Evolutionary conservation across 2,329 filamentous ascomycete species (phyloP).

Genomic region (Fusarium miscanthi): DNA sequence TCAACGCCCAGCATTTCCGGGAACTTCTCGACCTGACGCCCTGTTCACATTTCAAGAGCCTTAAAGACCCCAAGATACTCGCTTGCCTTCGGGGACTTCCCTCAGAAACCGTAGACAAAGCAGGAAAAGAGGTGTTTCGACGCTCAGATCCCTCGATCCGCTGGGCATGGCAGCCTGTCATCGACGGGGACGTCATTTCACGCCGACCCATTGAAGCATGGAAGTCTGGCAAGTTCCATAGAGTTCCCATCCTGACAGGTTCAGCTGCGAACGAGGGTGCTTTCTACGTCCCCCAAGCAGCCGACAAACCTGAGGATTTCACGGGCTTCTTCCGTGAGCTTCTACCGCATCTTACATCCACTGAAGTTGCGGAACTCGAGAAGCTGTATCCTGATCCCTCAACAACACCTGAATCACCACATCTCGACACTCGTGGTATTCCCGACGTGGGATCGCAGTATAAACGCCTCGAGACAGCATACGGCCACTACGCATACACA

Average conservation of each 20-base stretch:
- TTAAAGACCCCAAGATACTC: slow-evolving; percentile 44
- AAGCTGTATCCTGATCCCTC: slow-evolving; percentile 36
- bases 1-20: slow-evolving; percentile 46
- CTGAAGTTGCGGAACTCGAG: slow-evolving; percentile 31
- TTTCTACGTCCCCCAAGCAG: slow-evolving; percentile 41
- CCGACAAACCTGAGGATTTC: slow-evolving; percentile 41
- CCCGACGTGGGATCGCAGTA: slow-evolving; percentile 34
- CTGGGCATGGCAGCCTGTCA: slow-evolving; percentile 50
- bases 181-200: slow-evolving; percentile 47
- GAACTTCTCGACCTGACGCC: slow-evolving; percentile 47
- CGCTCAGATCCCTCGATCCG: slow-evolving; percentile 46
- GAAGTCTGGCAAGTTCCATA: slow-evolving; percentile 48
- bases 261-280: slow-evolving; percentile 48
- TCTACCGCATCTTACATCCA: slow-evolving; percentile 38
- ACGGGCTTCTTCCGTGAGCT: slow-evolving; percentile 44
- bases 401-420: slow-evolving; percentile 26
- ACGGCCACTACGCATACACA: slow-evolving; percentile 41
- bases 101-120: slow-evolving; percentile 40
- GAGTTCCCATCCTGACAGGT: slow-evolving; percentile 47
- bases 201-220: slow-evolving; percentile 47
- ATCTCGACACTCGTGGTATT: slow-evolving; percentile 29
- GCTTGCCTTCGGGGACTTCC: slow-evolving; percentile 41
- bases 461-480: slow-evolving; percentile 37
- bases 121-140: slow-evolving; percentile 45
- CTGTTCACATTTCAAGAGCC: slow-evolving; percentile 40